Conservation (phyloP, 306 rosid species). For the Albizia julibrissin region DNA sequence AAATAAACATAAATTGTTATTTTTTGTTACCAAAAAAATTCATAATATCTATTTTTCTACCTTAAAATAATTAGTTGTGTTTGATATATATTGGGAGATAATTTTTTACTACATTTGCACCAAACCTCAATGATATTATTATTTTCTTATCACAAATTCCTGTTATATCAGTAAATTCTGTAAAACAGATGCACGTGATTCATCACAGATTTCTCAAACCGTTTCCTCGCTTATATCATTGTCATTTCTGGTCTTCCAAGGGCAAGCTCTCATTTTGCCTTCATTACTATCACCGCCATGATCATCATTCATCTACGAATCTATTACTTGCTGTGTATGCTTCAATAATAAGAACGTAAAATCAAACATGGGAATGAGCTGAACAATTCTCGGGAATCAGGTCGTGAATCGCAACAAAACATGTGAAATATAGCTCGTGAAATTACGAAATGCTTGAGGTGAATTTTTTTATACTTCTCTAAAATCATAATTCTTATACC, state of each 20-base stretch:
- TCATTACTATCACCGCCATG: neutral
- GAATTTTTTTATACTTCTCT: slow-evolving; percentile 34
- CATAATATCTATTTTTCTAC: no score
- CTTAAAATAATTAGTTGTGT: no score
- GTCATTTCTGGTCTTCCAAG: neutral
- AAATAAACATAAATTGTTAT: no score
- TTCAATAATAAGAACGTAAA: neutral
- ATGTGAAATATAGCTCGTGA: slow-evolving; percentile 92
- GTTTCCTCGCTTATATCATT: neutral
- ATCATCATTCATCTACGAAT: neutral
- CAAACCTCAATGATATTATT: no score
- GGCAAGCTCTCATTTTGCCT: neutral
- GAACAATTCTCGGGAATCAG: slow-evolving; percentile 75
- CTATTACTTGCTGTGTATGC: neutral
- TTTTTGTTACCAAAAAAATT: no score
- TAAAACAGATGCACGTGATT: no score
- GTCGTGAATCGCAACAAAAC: slow-evolving; percentile 60
- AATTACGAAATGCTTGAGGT: slow-evolving; percentile 65
- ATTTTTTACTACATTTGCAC: no score
- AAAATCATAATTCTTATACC: neutral
- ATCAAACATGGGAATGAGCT: slow-evolving; percentile 46
- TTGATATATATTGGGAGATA: no score
- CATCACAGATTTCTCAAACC: neutral
- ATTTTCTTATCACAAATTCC: no score
- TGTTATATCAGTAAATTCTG: no score